Evolutionary conservation across 441 rosid species (phyloP), one percentile per base, ranked within the genome.

Genomic region (Isatis lusitanica): DNA sequence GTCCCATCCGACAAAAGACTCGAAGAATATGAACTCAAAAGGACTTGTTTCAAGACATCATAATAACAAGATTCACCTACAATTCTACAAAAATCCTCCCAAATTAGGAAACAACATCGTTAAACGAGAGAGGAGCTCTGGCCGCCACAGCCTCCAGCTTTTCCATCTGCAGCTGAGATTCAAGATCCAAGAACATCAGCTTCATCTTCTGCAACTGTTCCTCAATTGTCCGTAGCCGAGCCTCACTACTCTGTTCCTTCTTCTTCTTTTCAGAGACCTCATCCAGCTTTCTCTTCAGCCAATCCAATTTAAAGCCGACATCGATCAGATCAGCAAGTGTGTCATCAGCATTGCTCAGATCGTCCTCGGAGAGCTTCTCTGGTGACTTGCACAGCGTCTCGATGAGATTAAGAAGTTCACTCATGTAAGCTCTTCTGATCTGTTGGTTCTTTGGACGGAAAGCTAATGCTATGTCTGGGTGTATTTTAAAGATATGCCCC

Each of bases 61-160:
- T 1, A 21, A 21, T 21, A 21, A 1, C 24, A 21, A 21, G 24
- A 21, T 21, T 21, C 24, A 21, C 24, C 1, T 21, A 21, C 24
- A 21, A 21, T 21, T 21, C 24, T 21, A 21, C 24, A 21, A 21
- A 21, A 31, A 31, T 31, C 5, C 24, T 60, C 5, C 1, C 26
- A 44, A 16, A 38, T 55, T 38, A 55, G 40, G 8, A 15, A 28
- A 68, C 42, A 28, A 55, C 52, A 68, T 68, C 63, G 1, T 11
- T 28, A 31, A 68, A 68, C 1, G 73, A 69, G 36, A 57, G 43
- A 69, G 73, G 56, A 56, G 64, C 31, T 43, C 46, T 57, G 0
- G 56, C 33, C 0, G 26, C 35, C 15, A 46, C 3, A 12, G 16
- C 9, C 35, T 58, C 12, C 0, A 0, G 12, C 16, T 33, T 69